These are phyloP conservation scores for Phytophthora cryptogea DNA, from an alignment of 352 stramenopile genomes.

Conservation along the genomic window DNA sequence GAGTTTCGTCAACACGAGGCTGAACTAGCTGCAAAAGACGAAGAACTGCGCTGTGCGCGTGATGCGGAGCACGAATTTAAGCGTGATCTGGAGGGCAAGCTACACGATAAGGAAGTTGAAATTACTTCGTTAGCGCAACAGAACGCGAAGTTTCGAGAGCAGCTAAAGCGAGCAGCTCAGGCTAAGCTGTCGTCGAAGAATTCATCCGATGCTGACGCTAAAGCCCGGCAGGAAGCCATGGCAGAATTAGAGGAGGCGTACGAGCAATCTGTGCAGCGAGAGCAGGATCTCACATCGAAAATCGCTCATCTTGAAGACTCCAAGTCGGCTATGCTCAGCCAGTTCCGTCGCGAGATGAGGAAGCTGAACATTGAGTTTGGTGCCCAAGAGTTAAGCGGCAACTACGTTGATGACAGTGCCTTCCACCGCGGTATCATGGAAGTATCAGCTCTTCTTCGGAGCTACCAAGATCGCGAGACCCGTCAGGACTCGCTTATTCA, in stretches of 20 bases:
- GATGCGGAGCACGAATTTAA: slow-evolving; percentile 27
- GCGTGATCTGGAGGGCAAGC: slow-evolving; percentile 21
- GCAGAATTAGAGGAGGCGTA: slow-evolving; percentile 35
- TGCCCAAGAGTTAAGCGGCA: slow-evolving; percentile 8
- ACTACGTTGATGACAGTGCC: slow-evolving; percentile 23
- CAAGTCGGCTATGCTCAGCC: slow-evolving; percentile 36
- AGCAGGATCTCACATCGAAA: slow-evolving; percentile 39
- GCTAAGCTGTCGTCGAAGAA: slow-evolving; percentile 27
- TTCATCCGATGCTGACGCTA: slow-evolving; percentile 16
- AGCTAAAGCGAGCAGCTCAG: slow-evolving; percentile 36
- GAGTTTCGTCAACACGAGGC: slow-evolving; percentile 36
- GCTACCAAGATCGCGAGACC: slow-evolving; percentile 49
- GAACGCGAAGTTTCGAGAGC: slow-evolving; percentile 31
- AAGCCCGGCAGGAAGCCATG: slow-evolving; percentile 19
- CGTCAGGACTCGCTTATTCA: slow-evolving; percentile 47
- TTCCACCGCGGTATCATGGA: slow-evolving; percentile 38
- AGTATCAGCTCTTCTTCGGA: slow-evolving; percentile 42
- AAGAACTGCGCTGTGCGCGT: slow-evolving; percentile 27
- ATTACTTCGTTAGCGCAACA: slow-evolving; percentile 30
- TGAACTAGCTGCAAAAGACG: slow-evolving; percentile 35
- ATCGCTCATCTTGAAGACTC: slow-evolving; percentile 45
- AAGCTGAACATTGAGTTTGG: slow-evolving; percentile 45
- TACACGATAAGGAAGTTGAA: slow-evolving; percentile 37
- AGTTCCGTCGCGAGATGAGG: slow-evolving; percentile 49
- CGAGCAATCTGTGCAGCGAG: slow-evolving; percentile 36